Evolutionary conservation across 2,329 filamentous ascomycete species (phyloP), one percentile per base, ranked within the genome.

Genomic region (Fusarium irregulare): DNA sequence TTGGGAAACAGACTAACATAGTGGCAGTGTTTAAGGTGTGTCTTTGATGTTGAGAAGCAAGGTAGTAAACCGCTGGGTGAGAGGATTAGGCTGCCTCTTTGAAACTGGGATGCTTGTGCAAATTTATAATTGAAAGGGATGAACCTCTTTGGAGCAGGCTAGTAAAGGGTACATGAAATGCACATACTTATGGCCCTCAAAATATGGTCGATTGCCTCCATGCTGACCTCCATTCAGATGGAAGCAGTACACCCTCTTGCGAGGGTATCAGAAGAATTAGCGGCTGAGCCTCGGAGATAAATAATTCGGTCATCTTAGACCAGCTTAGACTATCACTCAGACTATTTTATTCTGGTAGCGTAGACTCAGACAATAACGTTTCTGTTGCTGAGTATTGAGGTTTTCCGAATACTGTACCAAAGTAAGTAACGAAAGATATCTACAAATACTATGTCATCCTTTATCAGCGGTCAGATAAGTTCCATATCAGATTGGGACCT

Each of bases 21-120:
- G 34, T 37, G 10, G 3, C 6, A 37, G 18, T 37, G 10, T 37
- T n/a, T 37, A 10, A 37, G n/a, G 34, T n/a, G 10, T 37, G 7
- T n/a, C 18, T n/a, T n/a, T n/a, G 3, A 5, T 37, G 34, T n/a
- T n/a, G 34, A 12, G 34, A 6, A n/a, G 6, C 11, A n/a, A 6
- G 5, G 3, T 37, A 1, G 34, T 37, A 11, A 11, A n/a, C 4
- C 18, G 5, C 3, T 11, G 34, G 4, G 14, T 2, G 14, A n/a
- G 1, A 37, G 18, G 6, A 0, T 2, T n/a, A 12, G 1, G 3
- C 18, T 7, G 10, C 1, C 10, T 37, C 7, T 4, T 2, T 37
- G 34, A 6, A n/a, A 7, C 16, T n/a, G 34, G 18, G 34, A 12
- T 0, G 10, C 6, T 12, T n/a, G 6, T 37, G 10, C 3, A 6